Evolutionary conservation across 1,284 basidiomycete species (phyloP).

Genomic region (Moesziomyces sp.): DNA sequence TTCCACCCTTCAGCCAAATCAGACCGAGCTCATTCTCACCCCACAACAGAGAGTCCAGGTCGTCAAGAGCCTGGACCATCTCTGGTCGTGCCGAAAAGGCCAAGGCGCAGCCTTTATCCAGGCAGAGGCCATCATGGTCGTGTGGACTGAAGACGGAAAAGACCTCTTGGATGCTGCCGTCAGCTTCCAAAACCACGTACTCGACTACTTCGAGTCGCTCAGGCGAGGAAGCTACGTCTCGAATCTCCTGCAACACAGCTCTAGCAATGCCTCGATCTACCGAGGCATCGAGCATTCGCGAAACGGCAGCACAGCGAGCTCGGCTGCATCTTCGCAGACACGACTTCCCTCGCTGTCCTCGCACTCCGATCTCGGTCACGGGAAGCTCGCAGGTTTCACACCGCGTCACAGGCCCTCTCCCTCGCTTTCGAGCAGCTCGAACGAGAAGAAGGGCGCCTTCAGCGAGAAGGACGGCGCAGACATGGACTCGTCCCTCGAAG

Average conservation of each 20-base stretch:
- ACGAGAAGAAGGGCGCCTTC: slow-evolving; percentile 14
- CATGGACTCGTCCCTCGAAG: slow-evolving; percentile 12
- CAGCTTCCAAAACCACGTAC: slow-evolving; percentile 29
- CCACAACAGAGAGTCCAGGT: slow-evolving; percentile 45
- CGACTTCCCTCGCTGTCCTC: slow-evolving; percentile 17
- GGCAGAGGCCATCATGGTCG: slow-evolving; percentile 78
- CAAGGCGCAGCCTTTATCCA: slow-evolving; percentile 86
- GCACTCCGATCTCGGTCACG: slow-evolving; percentile 19
- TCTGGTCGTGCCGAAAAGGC: slow-evolving; percentile 80
- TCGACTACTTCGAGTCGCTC: slow-evolving; percentile 32
- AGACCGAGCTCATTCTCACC: slow-evolving; percentile 45
- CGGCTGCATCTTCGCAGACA: slow-evolving; percentile 21
- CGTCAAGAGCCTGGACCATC: slow-evolving; percentile 72
- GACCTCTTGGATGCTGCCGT: slow-evolving; percentile 24
- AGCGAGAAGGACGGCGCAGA: slow-evolving; percentile 12
- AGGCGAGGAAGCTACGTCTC: slow-evolving; percentile 15
- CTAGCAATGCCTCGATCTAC: slow-evolving; percentile 15
- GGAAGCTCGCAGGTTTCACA: slow-evolving; percentile 11
- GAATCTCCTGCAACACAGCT: slow-evolving; percentile 18
- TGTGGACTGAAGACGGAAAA: slow-evolving; percentile 80
- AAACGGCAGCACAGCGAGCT: slow-evolving; percentile 17
- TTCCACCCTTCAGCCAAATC: slow-evolving; percentile 64
- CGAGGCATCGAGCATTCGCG: slow-evolving; percentile 11
- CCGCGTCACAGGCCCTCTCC: slow-evolving; percentile 8
- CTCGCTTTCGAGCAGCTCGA: slow-evolving; percentile 4